Base-by-base conservation (phyloP, 768 basidiomycete genomes). In the Phaeotremella fagi region DNA sequence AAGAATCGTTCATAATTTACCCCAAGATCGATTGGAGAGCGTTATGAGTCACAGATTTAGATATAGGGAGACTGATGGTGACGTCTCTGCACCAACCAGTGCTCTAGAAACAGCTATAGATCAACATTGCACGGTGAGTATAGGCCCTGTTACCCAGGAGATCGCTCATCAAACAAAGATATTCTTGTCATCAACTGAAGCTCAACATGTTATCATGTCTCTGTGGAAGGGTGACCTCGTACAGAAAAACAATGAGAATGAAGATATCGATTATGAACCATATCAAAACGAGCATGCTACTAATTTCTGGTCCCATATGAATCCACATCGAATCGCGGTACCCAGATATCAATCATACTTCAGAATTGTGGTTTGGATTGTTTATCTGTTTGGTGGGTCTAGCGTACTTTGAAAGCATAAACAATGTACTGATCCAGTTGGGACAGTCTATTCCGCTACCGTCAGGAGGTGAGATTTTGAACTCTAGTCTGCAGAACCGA, bases 81-180 rank as follows among this genome's bases (percentile, higher is more conserved):
- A 88, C 51, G 74, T 58, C 11, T 71, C 73, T 7, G 65, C 73
- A 3, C 60, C 71, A 3, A 64, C 57, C 6, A 64, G 61, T 45
- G 85, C 86, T 6, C 77, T 95, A 37, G 92, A 97, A 71, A 77
- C 85, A 72, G 90, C 92, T n/a, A 88, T 94, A 56, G 92, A 97
- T 72, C 82, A 88, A 49, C 83, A 90, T 63, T 89, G 90, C 37
- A 74, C 67, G 11, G 88, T 90, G 64, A 33, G 67, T 50, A 38
- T 53, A 18, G 16, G 50, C 23, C 55, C 14, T 15, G 18, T 15
- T 26, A 3, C 12, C 26, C 7, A 1, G 33, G 45, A 3, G 54
- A 7, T 36, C 37, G 22, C 9, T 41, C 24, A 37, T 57, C 11
- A 50, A 41, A 46, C 18, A 22, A 22, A 83, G 4, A 86, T 88